These are phyloP conservation scores for Ogataea ramenticola DNA, from an alignment of 805 yeast species.

Conservation along the genomic window DNA sequence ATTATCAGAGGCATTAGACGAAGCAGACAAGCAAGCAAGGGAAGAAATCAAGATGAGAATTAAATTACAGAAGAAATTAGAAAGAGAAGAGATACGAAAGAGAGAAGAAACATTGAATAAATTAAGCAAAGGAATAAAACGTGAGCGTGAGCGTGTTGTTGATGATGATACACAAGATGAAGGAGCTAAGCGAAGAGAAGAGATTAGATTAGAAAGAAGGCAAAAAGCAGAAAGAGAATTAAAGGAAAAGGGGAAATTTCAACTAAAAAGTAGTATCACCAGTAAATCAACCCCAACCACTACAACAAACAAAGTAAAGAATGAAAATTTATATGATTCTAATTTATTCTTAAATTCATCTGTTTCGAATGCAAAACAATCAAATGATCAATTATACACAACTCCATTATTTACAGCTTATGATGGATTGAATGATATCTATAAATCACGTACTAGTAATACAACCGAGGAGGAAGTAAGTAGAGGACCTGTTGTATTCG, in stretches of 20 bases:
- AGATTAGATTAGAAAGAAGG: constrained; percentile 36
- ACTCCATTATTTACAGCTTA: constrained; percentile 49
- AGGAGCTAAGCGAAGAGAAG: constrained; percentile 27
- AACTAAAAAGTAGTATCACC: not conserved
- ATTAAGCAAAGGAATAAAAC: constrained; percentile 34
- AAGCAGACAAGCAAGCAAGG: constrained; percentile 57
- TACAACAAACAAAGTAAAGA: constrained; percentile 5
- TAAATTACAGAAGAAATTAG: constrained; percentile 38
- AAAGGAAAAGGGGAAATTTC: constrained; percentile 9
- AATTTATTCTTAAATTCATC: constrained; percentile 44
- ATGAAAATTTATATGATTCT: constrained; percentile 49
- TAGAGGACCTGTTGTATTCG: constrained; percentile 20
- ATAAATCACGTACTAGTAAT: constrained; percentile 30
- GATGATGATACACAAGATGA: not conserved
- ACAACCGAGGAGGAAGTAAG: not conserved
- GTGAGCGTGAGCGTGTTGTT: too few relatives aligned
- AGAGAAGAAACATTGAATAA: constrained; percentile 44
- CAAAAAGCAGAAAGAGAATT: constrained; percentile 41
- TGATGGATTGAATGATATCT: constrained; percentile 42
- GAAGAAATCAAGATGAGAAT: constrained; percentile 47
- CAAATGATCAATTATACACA: constrained; percentile 50
- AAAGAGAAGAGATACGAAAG: constrained; percentile 40
- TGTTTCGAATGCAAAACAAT: constrained; percentile 27
- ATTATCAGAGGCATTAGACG: constrained; percentile 64
- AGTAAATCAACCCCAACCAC: not conserved